Conservation (phyloP, 805 yeast species). For the Yarrowia hollandica region DNA sequence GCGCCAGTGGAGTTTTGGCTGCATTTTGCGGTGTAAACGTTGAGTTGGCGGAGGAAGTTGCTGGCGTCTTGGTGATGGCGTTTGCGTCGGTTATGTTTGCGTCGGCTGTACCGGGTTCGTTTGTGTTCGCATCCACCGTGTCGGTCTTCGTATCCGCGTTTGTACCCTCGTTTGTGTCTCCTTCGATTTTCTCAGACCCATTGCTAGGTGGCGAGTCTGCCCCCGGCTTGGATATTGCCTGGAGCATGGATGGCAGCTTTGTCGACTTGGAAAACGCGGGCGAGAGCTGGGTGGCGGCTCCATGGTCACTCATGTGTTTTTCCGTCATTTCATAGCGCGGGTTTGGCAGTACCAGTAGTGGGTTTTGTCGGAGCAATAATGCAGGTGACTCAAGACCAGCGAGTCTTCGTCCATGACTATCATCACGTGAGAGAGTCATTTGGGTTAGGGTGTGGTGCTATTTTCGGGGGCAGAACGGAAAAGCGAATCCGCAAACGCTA, state of each 20-base stretch:
- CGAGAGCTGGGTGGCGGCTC: not conserved
- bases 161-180: not conserved
- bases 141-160: not conserved
- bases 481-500: too few species aligned
- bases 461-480: too few species aligned
- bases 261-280: not conserved
- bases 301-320: not conserved
- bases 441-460: constrained; percentile 27
- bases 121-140: not conserved
- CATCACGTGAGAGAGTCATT: constrained; percentile 28
- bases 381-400: constrained; percentile 8
- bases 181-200: not conserved
- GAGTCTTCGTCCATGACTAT: constrained; percentile 27
- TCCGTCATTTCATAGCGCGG: constrained; percentile 27
- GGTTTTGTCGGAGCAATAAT: constrained; percentile 1
- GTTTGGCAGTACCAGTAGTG: not conserved
- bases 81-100: not conserved
- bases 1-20: not conserved
- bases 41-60: not conserved
- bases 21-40: constrained; percentile 9
- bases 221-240: not conserved
- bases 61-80: too few species aligned
- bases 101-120: too few species aligned
- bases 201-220: not conserved
- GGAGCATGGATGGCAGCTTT: constrained; percentile 12